phyloP scores from a whole-genome alignment of 768 basidiomycete genomes.

The Suillus cothurnatus region DNA sequence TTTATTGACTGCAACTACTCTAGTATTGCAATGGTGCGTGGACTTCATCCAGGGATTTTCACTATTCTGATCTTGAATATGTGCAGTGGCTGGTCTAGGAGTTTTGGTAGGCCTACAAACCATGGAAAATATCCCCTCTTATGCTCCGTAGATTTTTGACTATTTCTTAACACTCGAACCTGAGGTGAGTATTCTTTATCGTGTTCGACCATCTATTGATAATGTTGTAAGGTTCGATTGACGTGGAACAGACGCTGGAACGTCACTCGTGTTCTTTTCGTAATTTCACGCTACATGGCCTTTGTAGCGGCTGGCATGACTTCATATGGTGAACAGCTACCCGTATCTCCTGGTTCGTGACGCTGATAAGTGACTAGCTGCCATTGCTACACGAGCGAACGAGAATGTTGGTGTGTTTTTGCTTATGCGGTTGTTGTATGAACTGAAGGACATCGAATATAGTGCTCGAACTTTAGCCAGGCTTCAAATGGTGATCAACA shows the following conservation, averaged over 20 bases:
- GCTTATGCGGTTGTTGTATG: not conserved
- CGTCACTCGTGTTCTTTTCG: conserved; percentile 2
- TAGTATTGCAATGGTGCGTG: conserved; percentile 2
- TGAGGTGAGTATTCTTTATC: not conserved
- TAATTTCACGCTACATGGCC: conserved; percentile 8
- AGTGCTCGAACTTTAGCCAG: not conserved
- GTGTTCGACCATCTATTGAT: not conserved
- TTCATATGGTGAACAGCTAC: conserved; percentile 7
- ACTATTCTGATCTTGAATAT: not conserved
- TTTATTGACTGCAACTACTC: not conserved
- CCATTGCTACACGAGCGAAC: not conserved
- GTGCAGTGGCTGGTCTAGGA: not conserved
- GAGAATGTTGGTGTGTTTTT: not conserved
- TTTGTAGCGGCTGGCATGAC: conserved; percentile 11
- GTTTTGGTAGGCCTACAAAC: not conserved
- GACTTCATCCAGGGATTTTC: not conserved
- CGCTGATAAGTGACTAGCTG: not conserved
- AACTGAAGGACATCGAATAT: not conserved
- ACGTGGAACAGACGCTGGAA: conserved; percentile 12
- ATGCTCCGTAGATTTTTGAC: not conserved
- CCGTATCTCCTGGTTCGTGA: not conserved
- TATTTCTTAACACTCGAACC: conserved; percentile 1
- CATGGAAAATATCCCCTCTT: not conserved
- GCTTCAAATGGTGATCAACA: conserved; percentile 4
- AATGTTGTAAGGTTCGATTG: not conserved